Conservation (phyloP, 1,284 basidiomycete genomes). For the Melampsora americana region DNA sequence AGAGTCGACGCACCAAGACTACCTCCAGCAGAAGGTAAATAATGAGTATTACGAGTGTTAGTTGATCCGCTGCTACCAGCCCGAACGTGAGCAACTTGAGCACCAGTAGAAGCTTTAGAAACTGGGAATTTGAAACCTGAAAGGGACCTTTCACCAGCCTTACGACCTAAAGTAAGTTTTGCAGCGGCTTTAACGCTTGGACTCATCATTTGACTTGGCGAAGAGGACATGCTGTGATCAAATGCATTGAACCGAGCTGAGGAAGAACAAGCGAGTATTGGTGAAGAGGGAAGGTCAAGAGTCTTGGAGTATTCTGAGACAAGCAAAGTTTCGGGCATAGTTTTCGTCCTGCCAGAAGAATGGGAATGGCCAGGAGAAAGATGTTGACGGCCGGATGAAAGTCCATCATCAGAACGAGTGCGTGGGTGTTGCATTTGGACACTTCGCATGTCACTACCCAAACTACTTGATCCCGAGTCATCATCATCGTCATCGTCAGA, state of each 20-base stretch:
- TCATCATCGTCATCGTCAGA: slow-evolving; percentile 26
- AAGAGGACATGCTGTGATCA: slow-evolving; percentile 6
- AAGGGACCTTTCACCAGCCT: slow-evolving; percentile 35
- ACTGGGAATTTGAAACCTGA: slow-evolving; percentile 32
- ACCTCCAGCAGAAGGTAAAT: slow-evolving; percentile 17
- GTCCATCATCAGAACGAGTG: background rate
- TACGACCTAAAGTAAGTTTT: slow-evolving; percentile 35
- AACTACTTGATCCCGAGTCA: slow-evolving; percentile 10
- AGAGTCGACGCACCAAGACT: slow-evolving; percentile 23
- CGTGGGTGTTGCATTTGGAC: background rate
- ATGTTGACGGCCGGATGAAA: background rate
- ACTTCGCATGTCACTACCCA: background rate
- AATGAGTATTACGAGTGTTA: background rate
- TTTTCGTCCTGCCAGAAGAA: slow-evolving; percentile 3
- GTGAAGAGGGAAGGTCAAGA: background rate
- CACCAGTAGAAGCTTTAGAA: slow-evolving; percentile 7
- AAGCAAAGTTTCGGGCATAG: background rate
- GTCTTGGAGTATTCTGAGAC: background rate
- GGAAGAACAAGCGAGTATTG: background rate
- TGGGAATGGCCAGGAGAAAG: background rate
- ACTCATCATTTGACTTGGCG: slow-evolving; percentile 27
- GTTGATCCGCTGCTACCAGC: background rate
- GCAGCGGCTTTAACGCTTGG: slow-evolving; percentile 36
- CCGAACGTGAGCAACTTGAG: slow-evolving; percentile 8
- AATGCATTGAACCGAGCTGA: background rate